Evolutionary conservation across 2,329 filamentous ascomycete species (phyloP).

Genomic region (Rachicladosporium sp.): DNA sequence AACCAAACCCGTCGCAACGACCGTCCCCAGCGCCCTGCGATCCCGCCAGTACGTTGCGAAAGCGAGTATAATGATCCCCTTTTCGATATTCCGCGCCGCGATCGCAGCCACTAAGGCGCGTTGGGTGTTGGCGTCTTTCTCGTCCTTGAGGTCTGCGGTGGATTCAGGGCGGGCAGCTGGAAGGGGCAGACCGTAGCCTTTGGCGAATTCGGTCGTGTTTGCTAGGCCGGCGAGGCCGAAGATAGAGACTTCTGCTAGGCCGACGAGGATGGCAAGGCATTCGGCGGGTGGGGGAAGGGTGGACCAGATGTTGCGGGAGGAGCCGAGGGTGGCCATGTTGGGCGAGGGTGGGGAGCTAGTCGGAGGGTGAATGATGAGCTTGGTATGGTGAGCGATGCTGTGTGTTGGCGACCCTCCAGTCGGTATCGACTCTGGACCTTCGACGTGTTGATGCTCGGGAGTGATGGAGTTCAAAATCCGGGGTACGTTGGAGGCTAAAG

Average conservation of each 20-base stretch:
- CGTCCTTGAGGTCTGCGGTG: constrained; percentile 1
- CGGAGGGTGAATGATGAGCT: background rate
- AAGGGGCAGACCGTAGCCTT: constrained; percentile 22
- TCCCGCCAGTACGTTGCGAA: constrained; percentile 21
- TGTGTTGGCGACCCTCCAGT: background rate
- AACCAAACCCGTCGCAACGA: constrained; percentile 15
- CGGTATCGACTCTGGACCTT: no score
- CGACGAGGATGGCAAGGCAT: constrained; percentile 24
- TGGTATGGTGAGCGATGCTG: background rate
- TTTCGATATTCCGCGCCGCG: constrained; percentile 20
- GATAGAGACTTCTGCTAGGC: constrained; percentile 20
- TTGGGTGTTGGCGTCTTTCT: constrained; percentile 12
- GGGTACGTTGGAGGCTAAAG: no score
- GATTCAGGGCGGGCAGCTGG: constrained; percentile 2
- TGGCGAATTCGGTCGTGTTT: constrained; percentile 20
- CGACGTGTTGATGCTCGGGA: no score
- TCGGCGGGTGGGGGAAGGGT: constrained; percentile 23
- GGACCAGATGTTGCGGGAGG: constrained; percentile 11
- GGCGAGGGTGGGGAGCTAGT: background rate
- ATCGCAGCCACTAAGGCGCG: constrained; percentile 17
- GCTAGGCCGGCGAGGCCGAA: constrained; percentile 24
- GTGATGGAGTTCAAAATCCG: no score
- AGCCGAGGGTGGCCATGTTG: background rate
- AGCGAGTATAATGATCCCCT: constrained; percentile 20
- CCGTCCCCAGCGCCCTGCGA: constrained; percentile 18